These are phyloP conservation scores for Phytophthora brassicae DNA, from an alignment of 352 stramenopile genomes.

Conservation along the genomic window DNA sequence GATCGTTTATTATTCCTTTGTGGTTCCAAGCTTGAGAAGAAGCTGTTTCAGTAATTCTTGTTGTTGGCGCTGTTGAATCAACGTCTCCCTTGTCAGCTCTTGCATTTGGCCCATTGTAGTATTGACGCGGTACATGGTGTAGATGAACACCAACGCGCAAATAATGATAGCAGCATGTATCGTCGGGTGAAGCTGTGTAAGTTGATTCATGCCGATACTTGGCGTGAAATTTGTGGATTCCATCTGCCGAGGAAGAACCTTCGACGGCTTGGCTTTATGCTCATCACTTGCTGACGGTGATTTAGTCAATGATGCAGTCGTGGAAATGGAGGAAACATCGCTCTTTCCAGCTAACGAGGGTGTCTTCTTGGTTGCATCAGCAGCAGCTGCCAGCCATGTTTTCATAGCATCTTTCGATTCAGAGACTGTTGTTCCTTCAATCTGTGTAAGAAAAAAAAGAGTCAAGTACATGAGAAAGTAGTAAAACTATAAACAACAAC, in stretches of 20 bases:
- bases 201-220: background rate
- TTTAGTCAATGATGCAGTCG: background rate
- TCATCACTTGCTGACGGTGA: background rate
- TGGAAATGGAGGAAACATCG: background rate
- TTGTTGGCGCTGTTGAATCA: conserved; percentile 66
- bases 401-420: conserved; percentile 66
- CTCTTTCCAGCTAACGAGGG: background rate
- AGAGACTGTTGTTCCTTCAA: conserved; percentile 75
- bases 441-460: conserved; percentile 35
- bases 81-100: conserved; percentile 47
- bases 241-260: background rate
- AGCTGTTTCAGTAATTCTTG: conserved; percentile 67
- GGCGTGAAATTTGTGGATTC: background rate
- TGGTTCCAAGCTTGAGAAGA: conserved; percentile 39
- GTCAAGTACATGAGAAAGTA: too few species aligned
- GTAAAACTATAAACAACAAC: background rate
- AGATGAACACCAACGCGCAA: conserved; percentile 70
- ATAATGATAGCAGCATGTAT: conserved; percentile 50
- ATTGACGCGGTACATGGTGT: conserved; percentile 66
- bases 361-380: conserved; percentile 23
- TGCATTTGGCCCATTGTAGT: conserved; percentile 64
- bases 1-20: conserved; percentile 5
- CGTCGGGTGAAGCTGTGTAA: conserved; percentile 16
- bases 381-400: conserved; percentile 52
- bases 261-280: conserved; percentile 3